Evolutionary conservation across 352 stramenopile species (phyloP).

Genomic region (Pythium brassicae): DNA sequence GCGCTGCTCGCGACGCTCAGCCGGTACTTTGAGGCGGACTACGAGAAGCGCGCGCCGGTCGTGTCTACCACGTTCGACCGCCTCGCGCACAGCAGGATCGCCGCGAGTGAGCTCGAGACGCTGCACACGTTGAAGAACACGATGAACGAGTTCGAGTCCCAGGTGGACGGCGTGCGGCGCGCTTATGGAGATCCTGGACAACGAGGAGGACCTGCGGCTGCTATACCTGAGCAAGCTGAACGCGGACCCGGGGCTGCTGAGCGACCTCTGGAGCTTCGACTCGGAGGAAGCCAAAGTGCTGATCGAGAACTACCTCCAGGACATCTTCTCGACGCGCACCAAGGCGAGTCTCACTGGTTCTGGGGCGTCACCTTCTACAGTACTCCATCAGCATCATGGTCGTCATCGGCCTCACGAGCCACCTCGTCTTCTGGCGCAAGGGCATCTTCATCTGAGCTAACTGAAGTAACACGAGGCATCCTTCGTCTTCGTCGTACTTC

Average conservation of each 20-base stretch:
- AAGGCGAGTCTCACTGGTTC: constrained; percentile 62
- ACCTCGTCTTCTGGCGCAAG: too few relatives aligned
- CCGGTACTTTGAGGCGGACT: constrained; percentile 13
- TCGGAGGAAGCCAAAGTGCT: constrained; percentile 15
- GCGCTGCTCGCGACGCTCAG: constrained; percentile 24
- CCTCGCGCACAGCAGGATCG: constrained; percentile 41
- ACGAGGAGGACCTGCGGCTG: constrained; percentile 13
- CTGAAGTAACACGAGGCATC: too few relatives aligned
- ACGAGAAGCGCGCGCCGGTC: constrained; percentile 4
- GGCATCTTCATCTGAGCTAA: too few relatives aligned
- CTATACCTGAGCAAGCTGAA: constrained; percentile 58
- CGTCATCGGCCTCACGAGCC: too few relatives aligned
- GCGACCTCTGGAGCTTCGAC: constrained; percentile 19
- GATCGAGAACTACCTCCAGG: constrained; percentile 15
- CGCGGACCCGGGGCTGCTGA: constrained; percentile 49
- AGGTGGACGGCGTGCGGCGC: constrained; percentile 59
- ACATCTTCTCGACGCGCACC: constrained; percentile 75
- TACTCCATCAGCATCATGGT: too few relatives aligned
- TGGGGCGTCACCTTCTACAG: too few relatives aligned
- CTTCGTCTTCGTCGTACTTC: too few relatives aligned
- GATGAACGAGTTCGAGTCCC: constrained; percentile 67
- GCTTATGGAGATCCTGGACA: constrained; percentile 62
- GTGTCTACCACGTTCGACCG: constrained; percentile 28
- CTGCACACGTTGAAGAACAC: constrained; percentile 66
- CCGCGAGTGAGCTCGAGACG: constrained; percentile 49